phyloP scores from a whole-genome alignment of 352 stramenopile genomes.

The Pythium biforme region DNA sequence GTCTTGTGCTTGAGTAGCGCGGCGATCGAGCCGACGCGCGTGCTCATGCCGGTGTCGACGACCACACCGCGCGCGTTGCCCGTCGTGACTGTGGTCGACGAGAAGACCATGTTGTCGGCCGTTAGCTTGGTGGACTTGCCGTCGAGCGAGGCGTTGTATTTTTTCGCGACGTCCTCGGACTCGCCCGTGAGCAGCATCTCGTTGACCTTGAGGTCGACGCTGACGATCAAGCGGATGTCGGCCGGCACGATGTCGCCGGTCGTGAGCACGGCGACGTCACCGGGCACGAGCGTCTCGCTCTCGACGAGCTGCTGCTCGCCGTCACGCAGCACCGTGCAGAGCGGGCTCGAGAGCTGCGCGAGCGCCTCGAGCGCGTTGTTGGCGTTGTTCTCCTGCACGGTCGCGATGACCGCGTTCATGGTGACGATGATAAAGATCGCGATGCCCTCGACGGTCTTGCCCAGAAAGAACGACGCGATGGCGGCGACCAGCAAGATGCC shows the following conservation, averaged over 20 bases:
- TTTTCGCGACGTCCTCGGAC: constrained; percentile 77
- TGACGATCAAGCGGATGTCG: constrained; percentile 88
- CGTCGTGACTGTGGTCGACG: constrained; percentile 80
- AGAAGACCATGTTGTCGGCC: constrained; percentile 92
- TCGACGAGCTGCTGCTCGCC: constrained; percentile 62
- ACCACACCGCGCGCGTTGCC: constrained; percentile 72
- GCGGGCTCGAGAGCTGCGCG: constrained; percentile 57
- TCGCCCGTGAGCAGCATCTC: constrained; percentile 95
- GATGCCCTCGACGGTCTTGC: constrained; percentile 62
- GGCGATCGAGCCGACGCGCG: constrained; percentile 68
- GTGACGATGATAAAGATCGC: constrained; percentile 66
- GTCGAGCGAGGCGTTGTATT: constrained; percentile 36
- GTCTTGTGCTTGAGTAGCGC: constrained; percentile 59
- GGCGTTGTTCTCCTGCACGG: constrained; percentile 59
- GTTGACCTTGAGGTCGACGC: constrained; percentile 87
- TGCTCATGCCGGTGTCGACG: constrained; percentile 75
- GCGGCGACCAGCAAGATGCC: constrained; percentile 58
- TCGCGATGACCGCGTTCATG: constrained; percentile 62
- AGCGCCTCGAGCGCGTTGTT: constrained; percentile 68
- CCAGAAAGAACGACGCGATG: constrained; percentile 45
- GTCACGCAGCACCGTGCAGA: constrained; percentile 64
- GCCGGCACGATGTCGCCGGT: constrained; percentile 93
- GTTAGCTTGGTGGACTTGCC: constrained; percentile 50
- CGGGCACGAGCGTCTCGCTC: constrained; percentile 68
- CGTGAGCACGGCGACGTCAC: constrained; percentile 84